A percentile compares a stretch with the other conserved stretches of the same genome.
phyloP scores from a whole-genome alignment of 2,329 filamentous ascomycete genomes.

The Fusarium hainanense region DNA sequence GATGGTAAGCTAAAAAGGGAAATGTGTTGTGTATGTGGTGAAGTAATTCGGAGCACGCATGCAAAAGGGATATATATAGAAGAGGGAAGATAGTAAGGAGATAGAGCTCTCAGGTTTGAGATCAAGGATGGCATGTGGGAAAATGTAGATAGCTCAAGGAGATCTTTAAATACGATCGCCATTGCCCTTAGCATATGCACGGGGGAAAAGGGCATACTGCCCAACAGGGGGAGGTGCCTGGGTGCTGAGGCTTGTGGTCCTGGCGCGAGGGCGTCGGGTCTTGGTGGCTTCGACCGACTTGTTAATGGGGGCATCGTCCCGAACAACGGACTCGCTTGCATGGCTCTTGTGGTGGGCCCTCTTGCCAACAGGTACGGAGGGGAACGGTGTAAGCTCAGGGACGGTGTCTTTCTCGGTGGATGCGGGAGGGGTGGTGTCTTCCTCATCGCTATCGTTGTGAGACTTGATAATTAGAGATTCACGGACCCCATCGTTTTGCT shows the following conservation, averaged over 20 bases:
- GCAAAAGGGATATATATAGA: slow-evolving; percentile 5
- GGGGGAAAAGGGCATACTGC: slow-evolving; percentile 60
- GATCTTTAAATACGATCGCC: slow-evolving; percentile 49
- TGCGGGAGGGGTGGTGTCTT: slow-evolving; percentile 42
- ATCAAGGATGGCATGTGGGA: not conserved
- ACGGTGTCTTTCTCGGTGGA: slow-evolving; percentile 50
- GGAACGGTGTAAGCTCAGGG: slow-evolving; percentile 51
- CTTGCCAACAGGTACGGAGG: slow-evolving; percentile 40
- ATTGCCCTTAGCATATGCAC: slow-evolving; percentile 48
- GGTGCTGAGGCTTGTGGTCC: slow-evolving; percentile 59
- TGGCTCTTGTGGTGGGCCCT: slow-evolving; percentile 51
- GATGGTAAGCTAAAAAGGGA: not conserved
- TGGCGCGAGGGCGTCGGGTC: slow-evolving; percentile 54
- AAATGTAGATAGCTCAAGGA: slow-evolving; percentile 11
- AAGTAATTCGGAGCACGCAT: not conserved
- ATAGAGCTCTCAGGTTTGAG: slow-evolving; percentile 6
- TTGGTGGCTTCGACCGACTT: slow-evolving; percentile 48
- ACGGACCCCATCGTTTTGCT: slow-evolving; percentile 49
- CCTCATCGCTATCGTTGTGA: slow-evolving; percentile 38
- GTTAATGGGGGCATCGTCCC: slow-evolving; percentile 44
- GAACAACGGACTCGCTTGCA: slow-evolving; percentile 53
- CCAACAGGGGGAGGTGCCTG: slow-evolving; percentile 58
- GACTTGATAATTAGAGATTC: slow-evolving; percentile 41
- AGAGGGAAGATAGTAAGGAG: slow-evolving; percentile 2
- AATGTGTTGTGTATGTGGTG: slow-evolving; percentile 7